phyloP scores from a whole-genome alignment of 257 asterid species.

The Solanum sejunctum region DNA sequence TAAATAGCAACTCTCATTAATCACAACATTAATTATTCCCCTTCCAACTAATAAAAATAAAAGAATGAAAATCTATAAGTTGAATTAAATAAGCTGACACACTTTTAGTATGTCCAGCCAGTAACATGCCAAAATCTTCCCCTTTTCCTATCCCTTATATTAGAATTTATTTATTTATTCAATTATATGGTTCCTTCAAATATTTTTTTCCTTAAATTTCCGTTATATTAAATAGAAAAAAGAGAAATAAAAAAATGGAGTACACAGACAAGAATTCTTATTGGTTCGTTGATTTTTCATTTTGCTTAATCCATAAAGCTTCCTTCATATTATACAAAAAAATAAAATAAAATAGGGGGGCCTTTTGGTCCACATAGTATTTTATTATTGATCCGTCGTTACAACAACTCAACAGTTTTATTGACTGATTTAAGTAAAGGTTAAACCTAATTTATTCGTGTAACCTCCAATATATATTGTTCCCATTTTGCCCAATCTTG shows the following conservation, averaged over 20 bases:
- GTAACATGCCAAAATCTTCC: background rate
- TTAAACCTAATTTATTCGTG: constrained; percentile 7
- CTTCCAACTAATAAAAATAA: background rate
- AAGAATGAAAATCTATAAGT: background rate
- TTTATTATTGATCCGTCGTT: background rate
- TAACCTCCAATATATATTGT: constrained; percentile 5
- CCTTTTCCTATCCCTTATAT: background rate
- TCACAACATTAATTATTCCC: background rate
- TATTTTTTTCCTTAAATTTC: background rate
- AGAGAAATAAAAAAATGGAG: too few relatives aligned
- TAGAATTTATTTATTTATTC: background rate
- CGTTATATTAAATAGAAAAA: too few relatives aligned
- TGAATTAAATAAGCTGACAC: background rate
- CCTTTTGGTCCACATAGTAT: background rate
- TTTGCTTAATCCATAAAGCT: background rate
- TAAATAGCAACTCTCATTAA: background rate
- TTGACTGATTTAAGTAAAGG: constrained; percentile 18
- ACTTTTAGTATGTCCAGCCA: background rate
- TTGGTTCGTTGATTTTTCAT: background rate
- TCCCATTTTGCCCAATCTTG: background rate
- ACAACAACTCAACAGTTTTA: constrained; percentile 21
- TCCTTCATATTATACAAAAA: background rate
- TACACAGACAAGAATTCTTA: background rate
- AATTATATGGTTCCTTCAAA: background rate
- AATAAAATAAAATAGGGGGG: background rate